These are phyloP conservation scores for Wickerhamomyces sp. DNA, from an alignment of 1,139 yeast genomes.

Conservation along the genomic window DNA sequence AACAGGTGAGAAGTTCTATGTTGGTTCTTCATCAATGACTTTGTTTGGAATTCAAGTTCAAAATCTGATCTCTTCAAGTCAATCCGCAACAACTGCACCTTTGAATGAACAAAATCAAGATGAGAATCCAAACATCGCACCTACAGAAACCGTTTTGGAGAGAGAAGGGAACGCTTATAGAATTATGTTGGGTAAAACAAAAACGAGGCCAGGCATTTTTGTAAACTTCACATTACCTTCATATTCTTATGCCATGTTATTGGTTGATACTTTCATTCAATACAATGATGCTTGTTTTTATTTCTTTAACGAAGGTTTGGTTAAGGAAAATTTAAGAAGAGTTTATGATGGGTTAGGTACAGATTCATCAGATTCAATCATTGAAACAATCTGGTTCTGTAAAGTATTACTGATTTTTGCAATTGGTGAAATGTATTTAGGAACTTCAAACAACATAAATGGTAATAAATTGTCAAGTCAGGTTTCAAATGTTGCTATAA, in stretches of 20 bases:
- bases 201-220: constrained; percentile 60
- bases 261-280: constrained; percentile 71
- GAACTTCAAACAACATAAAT: constrained; percentile 51
- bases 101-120: background rate
- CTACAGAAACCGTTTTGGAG: constrained; percentile 45
- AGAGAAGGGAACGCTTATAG: constrained; percentile 73
- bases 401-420: constrained; percentile 72
- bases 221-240: constrained; percentile 71
- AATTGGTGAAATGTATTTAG: constrained; percentile 80
- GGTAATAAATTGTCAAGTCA: constrained; percentile 29
- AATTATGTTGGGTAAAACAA: constrained; percentile 62
- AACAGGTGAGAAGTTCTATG: constrained; percentile 70
- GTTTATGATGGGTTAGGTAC: constrained; percentile 40
- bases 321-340: constrained; percentile 58
- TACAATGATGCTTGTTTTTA: constrained; percentile 85
- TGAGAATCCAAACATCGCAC: constrained; percentile 11
- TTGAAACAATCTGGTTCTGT: constrained; percentile 79
- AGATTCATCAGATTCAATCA: constrained; percentile 44
- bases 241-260: constrained; percentile 67
- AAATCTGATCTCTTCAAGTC: constrained; percentile 32
- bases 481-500: background rate
- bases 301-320: constrained; percentile 77
- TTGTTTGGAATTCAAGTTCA: constrained; percentile 73
- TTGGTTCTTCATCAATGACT: constrained; percentile 81
- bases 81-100: background rate